Evolutionary conservation across 371 early-diverging fungal species (phyloP).

Genomic region (Apophysomyces elegans): DNA sequence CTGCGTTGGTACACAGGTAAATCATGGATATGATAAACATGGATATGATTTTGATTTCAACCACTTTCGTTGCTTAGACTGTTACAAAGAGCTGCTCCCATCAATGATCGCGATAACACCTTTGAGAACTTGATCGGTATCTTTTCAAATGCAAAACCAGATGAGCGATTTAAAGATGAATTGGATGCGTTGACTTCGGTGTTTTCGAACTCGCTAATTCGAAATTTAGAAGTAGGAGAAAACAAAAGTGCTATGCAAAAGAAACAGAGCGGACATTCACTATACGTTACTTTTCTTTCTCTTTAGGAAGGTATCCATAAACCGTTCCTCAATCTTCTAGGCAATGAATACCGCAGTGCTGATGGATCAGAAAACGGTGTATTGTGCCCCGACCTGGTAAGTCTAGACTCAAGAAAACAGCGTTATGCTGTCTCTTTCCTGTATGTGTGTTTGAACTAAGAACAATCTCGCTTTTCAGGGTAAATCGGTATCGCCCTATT

Average conservation of each 20-base stretch:
- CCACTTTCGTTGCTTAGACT: conserved; percentile 22
- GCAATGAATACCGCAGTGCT: conserved; percentile 47
- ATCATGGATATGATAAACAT: no score
- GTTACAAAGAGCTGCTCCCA: conserved; percentile 34
- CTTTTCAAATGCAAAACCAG: conserved; percentile 35
- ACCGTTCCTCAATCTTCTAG: conserved; percentile 44
- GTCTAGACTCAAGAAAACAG: background rate
- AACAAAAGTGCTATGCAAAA: background rate
- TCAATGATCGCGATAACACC: conserved; percentile 47
- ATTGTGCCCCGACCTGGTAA: conserved; percentile 43
- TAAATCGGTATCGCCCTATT: conserved; percentile 42
- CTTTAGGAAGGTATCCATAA: conserved; percentile 45
- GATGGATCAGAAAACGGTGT: conserved; percentile 56
- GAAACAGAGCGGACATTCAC: background rate
- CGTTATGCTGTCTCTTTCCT: no score
- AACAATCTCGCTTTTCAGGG: conserved; percentile 29
- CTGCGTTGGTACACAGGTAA: conserved; percentile 42
- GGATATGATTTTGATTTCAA: background rate
- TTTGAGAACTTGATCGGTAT: conserved; percentile 50
- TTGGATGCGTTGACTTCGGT: conserved; percentile 23
- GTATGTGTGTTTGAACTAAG: background rate
- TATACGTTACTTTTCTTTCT: background rate
- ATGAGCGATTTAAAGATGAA: conserved; percentile 15
- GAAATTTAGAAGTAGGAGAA: conserved; percentile 35
- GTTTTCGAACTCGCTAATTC: conserved; percentile 34